Evolutionary conservation across 208 protist genomes (phyloP), one percentile per base, ranked within the genome.

Genomic region (Acanthamoeba quina): DNA sequence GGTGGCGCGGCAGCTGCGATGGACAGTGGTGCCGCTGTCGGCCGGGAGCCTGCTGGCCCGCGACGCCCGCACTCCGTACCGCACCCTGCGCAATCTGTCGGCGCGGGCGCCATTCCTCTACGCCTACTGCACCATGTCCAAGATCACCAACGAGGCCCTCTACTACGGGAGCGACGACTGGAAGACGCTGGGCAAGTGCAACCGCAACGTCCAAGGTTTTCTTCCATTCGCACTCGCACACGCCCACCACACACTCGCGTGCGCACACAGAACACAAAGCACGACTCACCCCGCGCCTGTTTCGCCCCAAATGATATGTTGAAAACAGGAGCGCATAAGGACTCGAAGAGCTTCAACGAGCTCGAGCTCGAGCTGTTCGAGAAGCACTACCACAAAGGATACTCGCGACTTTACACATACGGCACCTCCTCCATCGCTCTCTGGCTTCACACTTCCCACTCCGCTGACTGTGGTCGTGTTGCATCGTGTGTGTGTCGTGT

Each of bases 101-200:
- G 44, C 7, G 44, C 24, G 21, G 11, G 15, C n/a, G 78, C 47
- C 78, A 3, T 60, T 52, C 47, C 47, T 86, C 41, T 52, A 62
- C 26, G 78, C 78, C 78, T 86, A 58, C 78, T 86, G 78, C 78
- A 58, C 41, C 44, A 21, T 76, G 26, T 52, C 78, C 78, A 58
- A 86, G 31, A 52, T 86, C 47, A 86, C 21, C 17, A 41, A 86
- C 47, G 78, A 86, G 78, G 47, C 19, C 1, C 4, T 5, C 37
- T 86, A 60, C 47, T 86, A 86, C 47, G 6, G 6, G 13, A 62
- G 47, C 47, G 47, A 58, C n/a, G 78, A 24, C n/a, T 86, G 41
- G 24, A 29, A 52, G 26, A 52, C 52, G n/a, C 11, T 86, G 21
- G 31, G 31, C 5, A 60, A 86, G 52, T 52, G 78, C 78, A 31